Conservation (phyloP, 2,329 filamentous ascomycete genomes). For the Allantophomopsis lycopodina region DNA sequence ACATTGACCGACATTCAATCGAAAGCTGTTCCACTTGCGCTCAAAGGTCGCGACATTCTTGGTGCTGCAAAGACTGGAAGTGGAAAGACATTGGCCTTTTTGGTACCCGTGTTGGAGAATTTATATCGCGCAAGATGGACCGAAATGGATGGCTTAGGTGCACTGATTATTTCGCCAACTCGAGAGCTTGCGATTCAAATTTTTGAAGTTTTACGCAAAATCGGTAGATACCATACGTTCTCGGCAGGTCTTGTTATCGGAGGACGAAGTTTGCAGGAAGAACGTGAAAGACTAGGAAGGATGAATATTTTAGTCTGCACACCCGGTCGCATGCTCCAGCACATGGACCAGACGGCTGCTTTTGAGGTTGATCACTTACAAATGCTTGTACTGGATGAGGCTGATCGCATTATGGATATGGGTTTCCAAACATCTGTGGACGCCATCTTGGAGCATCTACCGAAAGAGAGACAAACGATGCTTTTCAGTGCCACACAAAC, state of each 20-base stretch:
- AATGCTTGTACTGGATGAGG: conserved; percentile 88
- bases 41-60: conserved; percentile 79
- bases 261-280: conserved; percentile 77
- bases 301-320: conserved; percentile 99
- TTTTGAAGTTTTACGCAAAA: conserved; percentile 83
- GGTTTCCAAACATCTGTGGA: conserved; percentile 86
- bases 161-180: conserved; percentile 85
- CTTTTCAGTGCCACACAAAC: conserved; percentile 96
- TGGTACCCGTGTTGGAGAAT: conserved; percentile 85
- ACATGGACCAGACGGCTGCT: conserved; percentile 83
- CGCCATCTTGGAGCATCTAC: conserved; percentile 84
- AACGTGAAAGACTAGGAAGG: conserved; percentile 68
- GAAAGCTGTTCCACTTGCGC: conserved; percentile 72
- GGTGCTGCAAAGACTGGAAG: conserved; percentile 92
- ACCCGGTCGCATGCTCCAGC: conserved; percentile 87
- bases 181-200: conserved; percentile 94
- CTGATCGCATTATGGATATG: conserved; percentile 95
- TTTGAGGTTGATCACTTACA: conserved; percentile 86
- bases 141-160: conserved; percentile 80
- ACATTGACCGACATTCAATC: conserved; percentile 84
- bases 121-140: conserved; percentile 83
- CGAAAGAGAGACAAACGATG: conserved; percentile 74
- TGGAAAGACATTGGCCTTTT: conserved; percentile 88
- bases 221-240: conserved; percentile 80
- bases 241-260: conserved; percentile 90